Percentiles rank a stretch among this genome's conserved stretches.
Evolutionary conservation across 2,329 filamentous ascomycete genomes (phyloP).

Genomic region (Shiraia sp.): DNA sequence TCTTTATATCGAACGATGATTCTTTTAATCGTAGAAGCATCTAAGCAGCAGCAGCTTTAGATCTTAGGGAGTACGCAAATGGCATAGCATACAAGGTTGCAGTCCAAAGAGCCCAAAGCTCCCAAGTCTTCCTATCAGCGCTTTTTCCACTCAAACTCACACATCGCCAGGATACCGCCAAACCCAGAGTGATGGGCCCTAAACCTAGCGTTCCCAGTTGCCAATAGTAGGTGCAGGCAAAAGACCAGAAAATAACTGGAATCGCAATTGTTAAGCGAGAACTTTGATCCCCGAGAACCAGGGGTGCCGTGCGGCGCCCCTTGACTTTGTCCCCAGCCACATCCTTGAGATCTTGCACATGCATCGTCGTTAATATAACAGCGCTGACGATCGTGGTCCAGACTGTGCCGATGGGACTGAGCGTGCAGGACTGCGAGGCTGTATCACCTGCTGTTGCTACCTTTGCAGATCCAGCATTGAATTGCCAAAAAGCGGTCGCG

Average conservation of each 20-base stretch:
- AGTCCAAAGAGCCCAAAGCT: neutral
- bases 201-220: neutral
- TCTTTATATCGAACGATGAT: too few species aligned
- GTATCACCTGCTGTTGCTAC: slow-evolving; percentile 2
- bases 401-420: neutral
- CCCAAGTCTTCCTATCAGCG: neutral
- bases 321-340: slow-evolving; percentile 22
- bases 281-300: slow-evolving; percentile 13
- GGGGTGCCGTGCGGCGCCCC: slow-evolving; percentile 21
- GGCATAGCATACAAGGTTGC: neutral
- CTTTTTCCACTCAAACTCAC: neutral
- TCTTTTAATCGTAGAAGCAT: too few species aligned
- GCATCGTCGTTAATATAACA: slow-evolving; percentile 26
- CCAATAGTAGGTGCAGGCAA: neutral
- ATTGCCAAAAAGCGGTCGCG: slow-evolving; percentile 9
- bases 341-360: slow-evolving; percentile 35
- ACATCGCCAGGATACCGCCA: neutral
- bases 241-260: neutral
- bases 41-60: neutral
- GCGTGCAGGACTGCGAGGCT: neutral
- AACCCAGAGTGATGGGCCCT: neutral
- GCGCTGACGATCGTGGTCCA: slow-evolving; percentile 11
- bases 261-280: neutral
- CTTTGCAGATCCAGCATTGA: slow-evolving; percentile 5
- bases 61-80: neutral